These are phyloP conservation scores for Globisporangium spiculum DNA, from an alignment of 352 stramenopile species.

Conservation along the genomic window DNA sequence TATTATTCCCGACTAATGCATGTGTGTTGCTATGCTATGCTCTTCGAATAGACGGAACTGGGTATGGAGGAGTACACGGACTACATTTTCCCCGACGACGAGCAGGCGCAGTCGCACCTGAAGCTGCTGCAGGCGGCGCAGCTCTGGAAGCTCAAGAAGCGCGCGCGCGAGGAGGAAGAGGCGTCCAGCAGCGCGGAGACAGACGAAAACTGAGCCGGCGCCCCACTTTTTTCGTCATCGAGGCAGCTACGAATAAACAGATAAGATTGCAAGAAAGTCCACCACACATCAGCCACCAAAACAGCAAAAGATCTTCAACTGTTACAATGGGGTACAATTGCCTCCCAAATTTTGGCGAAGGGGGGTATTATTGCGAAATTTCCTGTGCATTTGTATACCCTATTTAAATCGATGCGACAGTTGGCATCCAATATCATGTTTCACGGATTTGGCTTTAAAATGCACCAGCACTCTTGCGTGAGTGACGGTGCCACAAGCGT, in stretches of 20 bases:
- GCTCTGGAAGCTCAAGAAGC: slow-evolving; percentile 94
- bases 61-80: slow-evolving; percentile 98
- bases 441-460: not conserved
- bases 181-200: slow-evolving; percentile 1
- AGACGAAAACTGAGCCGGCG: not conserved
- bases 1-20: not conserved
- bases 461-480: not conserved
- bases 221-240: not conserved
- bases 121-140: slow-evolving; percentile 97
- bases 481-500: not conserved
- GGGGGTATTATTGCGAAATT: not conserved
- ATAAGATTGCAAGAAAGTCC: not conserved
- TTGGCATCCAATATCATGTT: not conserved
- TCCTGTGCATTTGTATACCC: not conserved
- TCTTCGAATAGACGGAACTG: slow-evolving; percentile 61
- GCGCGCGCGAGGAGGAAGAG: slow-evolving; percentile 44
- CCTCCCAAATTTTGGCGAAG: not conserved
- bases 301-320: not conserved
- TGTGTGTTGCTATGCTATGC: not conserved
- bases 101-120: slow-evolving; percentile 92
- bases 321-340: slow-evolving; percentile 9
- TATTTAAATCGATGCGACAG: slow-evolving; percentile 3
- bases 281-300: not conserved
- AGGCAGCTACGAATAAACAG: not conserved
- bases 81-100: slow-evolving; percentile 98